Evolutionary conservation across 371 early-diverging fungal species (phyloP).

Genomic region (Basidiobolus meristosporus): DNA sequence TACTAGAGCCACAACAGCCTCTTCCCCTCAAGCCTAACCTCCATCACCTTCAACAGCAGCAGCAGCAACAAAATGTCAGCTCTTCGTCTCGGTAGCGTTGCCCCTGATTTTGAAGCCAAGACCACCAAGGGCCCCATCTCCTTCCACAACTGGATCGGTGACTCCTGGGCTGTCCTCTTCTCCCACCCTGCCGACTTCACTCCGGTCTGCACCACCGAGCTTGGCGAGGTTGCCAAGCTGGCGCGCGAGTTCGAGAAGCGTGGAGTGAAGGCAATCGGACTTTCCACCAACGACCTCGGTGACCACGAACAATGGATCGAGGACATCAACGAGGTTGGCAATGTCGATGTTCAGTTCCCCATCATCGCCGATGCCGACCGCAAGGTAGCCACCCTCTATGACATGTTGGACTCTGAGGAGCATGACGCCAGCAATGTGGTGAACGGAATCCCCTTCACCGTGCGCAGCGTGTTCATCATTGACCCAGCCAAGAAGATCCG

Average conservation of each 20-base stretch:
- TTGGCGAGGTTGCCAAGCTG: slow-evolving; percentile 74
- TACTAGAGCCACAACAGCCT: too few species aligned
- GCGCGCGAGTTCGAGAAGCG: slow-evolving; percentile 54
- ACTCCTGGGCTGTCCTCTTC: slow-evolving; percentile 82
- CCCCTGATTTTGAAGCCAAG: slow-evolving; percentile 49
- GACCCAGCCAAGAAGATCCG: slow-evolving; percentile 85
- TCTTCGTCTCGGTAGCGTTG: slow-evolving; percentile 16
- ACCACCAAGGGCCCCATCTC: slow-evolving; percentile 75
- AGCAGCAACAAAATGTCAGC: slow-evolving; percentile 1
- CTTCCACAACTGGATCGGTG: slow-evolving; percentile 76
- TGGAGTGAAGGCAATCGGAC: slow-evolving; percentile 78
- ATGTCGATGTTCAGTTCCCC: slow-evolving; percentile 64
- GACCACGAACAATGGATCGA: slow-evolving; percentile 74
- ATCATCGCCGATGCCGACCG: slow-evolving; percentile 84
- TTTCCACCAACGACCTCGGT: slow-evolving; percentile 67
- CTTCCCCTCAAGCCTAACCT: too few species aligned
- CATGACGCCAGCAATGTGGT: neutral
- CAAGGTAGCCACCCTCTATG: slow-evolving; percentile 34
- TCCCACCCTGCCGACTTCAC: slow-evolving; percentile 93
- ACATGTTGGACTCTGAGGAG: too few species aligned
- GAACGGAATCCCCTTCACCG: slow-evolving; percentile 7
- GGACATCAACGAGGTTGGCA: slow-evolving; percentile 75
- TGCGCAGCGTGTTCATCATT: slow-evolving; percentile 31
- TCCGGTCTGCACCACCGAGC: slow-evolving; percentile 91
- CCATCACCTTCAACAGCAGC: neutral